Evolutionary conservation across 306 rosid genomes (phyloP), one percentile per base, ranked within the genome.

Genomic region (Glycine latifolia): DNA sequence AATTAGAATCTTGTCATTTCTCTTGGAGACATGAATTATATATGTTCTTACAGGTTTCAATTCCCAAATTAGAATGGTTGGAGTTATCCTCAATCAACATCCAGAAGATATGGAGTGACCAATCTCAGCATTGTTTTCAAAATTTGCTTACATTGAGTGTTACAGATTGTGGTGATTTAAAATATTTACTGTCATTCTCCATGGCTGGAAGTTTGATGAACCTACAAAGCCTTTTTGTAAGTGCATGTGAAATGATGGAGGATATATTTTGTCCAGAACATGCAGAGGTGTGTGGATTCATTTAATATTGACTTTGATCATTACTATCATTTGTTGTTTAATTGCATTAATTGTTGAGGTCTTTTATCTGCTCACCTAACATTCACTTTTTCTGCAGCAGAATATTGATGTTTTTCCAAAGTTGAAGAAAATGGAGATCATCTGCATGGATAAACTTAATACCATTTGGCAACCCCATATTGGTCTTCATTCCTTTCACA

Each of bases 51-150:
- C 70, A 84, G 87, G 72, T 84, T 20, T 16, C n/a, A 26, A 13
- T 73, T 8, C 81, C 84, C 48, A 79, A 84, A 3, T 75, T 84
- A 44, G 81, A 84, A 59, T 16, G 17, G 11, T 67, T 84, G 81
- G 44, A 79, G 37, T n/a, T 79, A n/a, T 79, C 50, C 62, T 84
- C 77, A 13, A 66, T 84, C 39, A 67, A 58, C 14, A 54, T 63
- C 0, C 13, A 35, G 0, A 41, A 58, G 52, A 79, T 79, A 55
- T 75, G 80, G 77, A 68, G 37, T 10, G 77, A 79, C 17, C 84
- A 20, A n/a, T 44, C 12, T 33, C 13, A 10, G 2, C 4, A 39
- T 13, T 7, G 48, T 33, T 71, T 83, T 72, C 66, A 78, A 17
- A 83, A 73, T 12, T 69, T 83, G 79, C 6, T 65, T 2, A 53